Evolutionary conservation across 768 basidiomycete genomes (phyloP).

Genomic region (Mrakia frigida): DNA sequence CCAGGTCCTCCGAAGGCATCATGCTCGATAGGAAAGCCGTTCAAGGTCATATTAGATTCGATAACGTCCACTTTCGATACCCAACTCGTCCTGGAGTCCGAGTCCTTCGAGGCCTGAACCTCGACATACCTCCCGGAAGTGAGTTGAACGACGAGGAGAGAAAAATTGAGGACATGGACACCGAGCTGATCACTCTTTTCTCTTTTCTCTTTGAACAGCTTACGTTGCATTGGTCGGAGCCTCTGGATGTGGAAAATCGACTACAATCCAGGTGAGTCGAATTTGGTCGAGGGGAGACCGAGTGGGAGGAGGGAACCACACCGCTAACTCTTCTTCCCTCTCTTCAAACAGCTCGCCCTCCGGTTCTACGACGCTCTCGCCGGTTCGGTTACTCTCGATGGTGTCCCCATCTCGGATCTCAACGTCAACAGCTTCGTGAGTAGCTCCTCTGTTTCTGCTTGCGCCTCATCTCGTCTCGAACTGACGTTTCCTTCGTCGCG

Average conservation of each 20-base stretch:
- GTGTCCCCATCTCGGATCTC: slow-evolving; percentile 45
- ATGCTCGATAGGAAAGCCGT: slow-evolving; percentile 43
- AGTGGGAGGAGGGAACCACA: too few relatives aligned
- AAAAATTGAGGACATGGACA: too few relatives aligned
- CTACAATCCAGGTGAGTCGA: slow-evolving; percentile 46
- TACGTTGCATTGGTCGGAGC: slow-evolving; percentile 45
- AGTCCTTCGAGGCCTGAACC: slow-evolving; percentile 40
- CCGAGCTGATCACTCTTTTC: too few relatives aligned
- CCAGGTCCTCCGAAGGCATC: slow-evolving; percentile 42
- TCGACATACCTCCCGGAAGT: slow-evolving; percentile 30
- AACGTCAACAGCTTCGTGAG: slow-evolving; percentile 47
- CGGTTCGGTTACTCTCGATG: slow-evolving; percentile 39
- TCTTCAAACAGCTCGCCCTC: slow-evolving; percentile 49
- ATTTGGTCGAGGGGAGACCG: background rate
- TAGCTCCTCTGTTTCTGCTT: slow-evolving; percentile 35
- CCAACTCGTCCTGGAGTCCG: slow-evolving; percentile 45
- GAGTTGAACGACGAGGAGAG: too few relatives aligned
- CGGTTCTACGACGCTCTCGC: slow-evolving; percentile 40
- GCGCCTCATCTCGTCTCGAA: too few relatives aligned
- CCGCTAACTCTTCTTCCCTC: too few relatives aligned
- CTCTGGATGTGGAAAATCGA: slow-evolving; percentile 44
- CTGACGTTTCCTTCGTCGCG: background rate
- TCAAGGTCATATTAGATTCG: slow-evolving; percentile 44
- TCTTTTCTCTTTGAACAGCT: too few relatives aligned
- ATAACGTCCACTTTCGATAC: slow-evolving; percentile 46